Base-by-base conservation (phyloP, 73 alveolate genomes). In the Uronychia binucleata region DNA sequence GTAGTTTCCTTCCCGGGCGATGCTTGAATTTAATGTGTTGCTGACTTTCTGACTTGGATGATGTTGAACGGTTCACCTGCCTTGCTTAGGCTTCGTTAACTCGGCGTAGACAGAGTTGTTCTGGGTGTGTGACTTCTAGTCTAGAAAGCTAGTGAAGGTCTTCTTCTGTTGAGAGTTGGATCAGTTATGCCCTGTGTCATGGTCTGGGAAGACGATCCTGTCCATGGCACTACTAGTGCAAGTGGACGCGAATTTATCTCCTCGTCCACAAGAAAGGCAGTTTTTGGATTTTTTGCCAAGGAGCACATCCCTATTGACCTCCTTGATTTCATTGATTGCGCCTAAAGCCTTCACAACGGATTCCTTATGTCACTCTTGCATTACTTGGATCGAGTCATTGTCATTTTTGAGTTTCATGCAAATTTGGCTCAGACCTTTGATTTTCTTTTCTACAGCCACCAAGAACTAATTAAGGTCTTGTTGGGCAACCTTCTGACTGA, bases 281-380 rank as follows among this genome's bases (percentile, higher is more conserved):
- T 46, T 46, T 19, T 46, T 46, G 5, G 67, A 46, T 19, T 46
- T 46, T 19, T 46, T 46, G n/a, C 67, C 67, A 5, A 46, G 67
- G 19, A 46, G 67, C 67, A 46, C 67, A 46, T 46, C 67, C 67
- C 67, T 46, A 46, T 46, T 46, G 67, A 46, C 67, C 67, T 46
- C 67, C 19, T 19, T 11, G 19, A 46, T 46, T 19, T 46, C 67
- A 11, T 46, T 5, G n/a, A 46, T 11, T 46, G 67, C 67, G 5
- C 19, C 19, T 11, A 46, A 46, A 46, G 5, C 5, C 67, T 46
- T 19, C 19, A 46, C n/a, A 46, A 11, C 67, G 67, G 5, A 19
- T 46, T 46, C 67, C 19, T 11, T 46, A 46, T 46, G 67, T 11
- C 67, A 11, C 19, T 46, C 67, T 46, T 46, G 5, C 67, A 5